Conservation (phyloP, 2,329 filamentous ascomycete species). For the Phaeoacremonium minimum region DNA sequence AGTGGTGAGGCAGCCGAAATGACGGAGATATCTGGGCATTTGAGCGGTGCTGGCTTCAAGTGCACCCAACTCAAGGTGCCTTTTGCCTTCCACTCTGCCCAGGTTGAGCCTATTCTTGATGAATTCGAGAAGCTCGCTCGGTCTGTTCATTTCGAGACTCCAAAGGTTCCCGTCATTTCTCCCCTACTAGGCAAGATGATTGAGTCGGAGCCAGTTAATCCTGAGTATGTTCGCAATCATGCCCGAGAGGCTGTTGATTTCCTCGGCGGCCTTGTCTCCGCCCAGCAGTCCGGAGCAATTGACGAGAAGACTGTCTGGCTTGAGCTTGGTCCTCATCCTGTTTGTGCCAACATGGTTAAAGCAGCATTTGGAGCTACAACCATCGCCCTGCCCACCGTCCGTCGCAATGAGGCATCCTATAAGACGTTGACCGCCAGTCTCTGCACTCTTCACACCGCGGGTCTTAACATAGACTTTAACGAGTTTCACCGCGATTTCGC, state of each 20-base stretch:
- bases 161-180: constrained; percentile 61
- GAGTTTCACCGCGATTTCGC: constrained; percentile 58
- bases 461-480: constrained; percentile 64
- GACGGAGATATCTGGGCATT: constrained; percentile 33
- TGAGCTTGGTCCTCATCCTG: constrained; percentile 70
- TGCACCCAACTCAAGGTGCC: constrained; percentile 43
- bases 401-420: constrained; percentile 59
- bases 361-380: constrained; percentile 52
- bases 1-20: constrained; percentile 38
- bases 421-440: constrained; percentile 57
- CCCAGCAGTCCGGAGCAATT: constrained; percentile 53
- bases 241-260: constrained; percentile 69
- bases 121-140: constrained; percentile 48
- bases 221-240: constrained; percentile 60
- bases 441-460: constrained; percentile 55
- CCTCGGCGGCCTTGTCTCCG: constrained; percentile 54
- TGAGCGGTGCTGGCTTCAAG: constrained; percentile 29
- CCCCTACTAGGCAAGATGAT: constrained; percentile 60
- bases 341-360: constrained; percentile 66
- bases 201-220: constrained; percentile 50
- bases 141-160: constrained; percentile 32
- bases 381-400: constrained; percentile 55
- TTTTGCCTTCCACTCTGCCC: constrained; percentile 50
- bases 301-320: constrained; percentile 66
- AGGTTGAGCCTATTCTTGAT: constrained; percentile 51